phyloP scores from a whole-genome alignment of 2,329 filamentous ascomycete species.

The Diaporthe citrichinensis region DNA sequence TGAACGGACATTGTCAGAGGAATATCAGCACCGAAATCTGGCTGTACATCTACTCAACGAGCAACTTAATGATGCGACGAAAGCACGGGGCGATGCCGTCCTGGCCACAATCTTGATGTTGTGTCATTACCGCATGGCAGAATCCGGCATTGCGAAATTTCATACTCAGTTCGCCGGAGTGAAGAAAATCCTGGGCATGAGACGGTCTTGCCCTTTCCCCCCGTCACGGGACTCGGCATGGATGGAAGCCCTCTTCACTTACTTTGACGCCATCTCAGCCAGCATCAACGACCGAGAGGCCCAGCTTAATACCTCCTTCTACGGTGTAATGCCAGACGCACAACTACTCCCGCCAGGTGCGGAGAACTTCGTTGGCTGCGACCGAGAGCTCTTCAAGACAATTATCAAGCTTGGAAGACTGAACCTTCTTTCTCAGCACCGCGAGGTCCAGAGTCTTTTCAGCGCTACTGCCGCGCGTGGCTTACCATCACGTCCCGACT shows the following conservation, averaged over 20 bases:
- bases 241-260: conserved; percentile 94
- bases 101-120: conserved; percentile 89
- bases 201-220: conserved; percentile 68
- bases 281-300: conserved; percentile 93
- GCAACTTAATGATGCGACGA: conserved; percentile 82
- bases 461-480: conserved; percentile 44
- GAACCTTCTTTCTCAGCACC: conserved; percentile 84
- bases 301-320: conserved; percentile 79
- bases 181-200: conserved; percentile 87
- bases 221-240: conserved; percentile 81
- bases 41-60: conserved; percentile 88
- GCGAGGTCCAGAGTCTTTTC: conserved; percentile 62
- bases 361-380: conserved; percentile 91
- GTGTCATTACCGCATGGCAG: conserved; percentile 93
- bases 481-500: conserved; percentile 51
- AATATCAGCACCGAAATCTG: conserved; percentile 83
- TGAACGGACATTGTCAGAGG: conserved; percentile 81
- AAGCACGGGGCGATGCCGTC: conserved; percentile 87
- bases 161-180: conserved; percentile 94
- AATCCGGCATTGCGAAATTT: conserved; percentile 93
- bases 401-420: conserved; percentile 87
- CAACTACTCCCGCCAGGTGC: conserved; percentile 71
- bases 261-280: conserved; percentile 93
- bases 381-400: conserved; percentile 87
- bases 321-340: conserved; percentile 65